Base-by-base conservation (phyloP, 306 rosid genomes). In the Rosa chinensis region DNA sequence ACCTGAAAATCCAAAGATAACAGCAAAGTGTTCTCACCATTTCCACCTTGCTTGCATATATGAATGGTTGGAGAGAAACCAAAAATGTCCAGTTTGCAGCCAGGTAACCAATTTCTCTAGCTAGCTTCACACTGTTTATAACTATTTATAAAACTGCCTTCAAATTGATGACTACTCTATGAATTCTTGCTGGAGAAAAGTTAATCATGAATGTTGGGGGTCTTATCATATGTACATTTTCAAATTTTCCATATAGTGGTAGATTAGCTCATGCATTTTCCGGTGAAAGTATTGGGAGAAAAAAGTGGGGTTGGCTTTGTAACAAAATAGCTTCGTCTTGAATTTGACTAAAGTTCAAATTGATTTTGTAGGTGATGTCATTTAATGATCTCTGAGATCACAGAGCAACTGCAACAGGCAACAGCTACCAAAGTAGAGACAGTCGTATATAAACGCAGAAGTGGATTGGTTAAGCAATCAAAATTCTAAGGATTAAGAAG, bases 31-130 rank as follows among this genome's bases (percentile, higher is more conserved):
- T 75, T 48, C 53, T 14, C 89, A 85, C 67, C 62, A 76, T 40
- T 87, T 61, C 58, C 93, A 87, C 77, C 91, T 89, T 69, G 17
- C 78, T 12, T 89, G 91, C 39, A 84, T 87, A 75, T 84, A 49
- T 32, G 91, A 83, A 7, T 89, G 91, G 93, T 9, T 16, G 64
- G 76, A 87, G 79, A 80, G 74, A 78, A 80, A 81, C 56, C 21
- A 64, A 4, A 75, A 66, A 9, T 85, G 89, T 59, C 93, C 91
- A 25, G 4, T 44, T 52, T 89, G 93, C 72, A 48, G 72, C 69
- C 8, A 52, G 81, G 93, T 89, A 81, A 25, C 49, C 17, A 47
- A 59, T 39, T 56, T 61, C 79, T 70, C 18, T 28, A 63, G 42
- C 43, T 28, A 13, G 43, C 69, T 32, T 66, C 10, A 35, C 17